A percentile compares a stretch with the other conserved stretches of the same genome.
These are phyloP conservation scores for Colletotrichum cuscutae DNA, from an alignment of 2,329 filamentous ascomycete species.

Conservation along the genomic window DNA sequence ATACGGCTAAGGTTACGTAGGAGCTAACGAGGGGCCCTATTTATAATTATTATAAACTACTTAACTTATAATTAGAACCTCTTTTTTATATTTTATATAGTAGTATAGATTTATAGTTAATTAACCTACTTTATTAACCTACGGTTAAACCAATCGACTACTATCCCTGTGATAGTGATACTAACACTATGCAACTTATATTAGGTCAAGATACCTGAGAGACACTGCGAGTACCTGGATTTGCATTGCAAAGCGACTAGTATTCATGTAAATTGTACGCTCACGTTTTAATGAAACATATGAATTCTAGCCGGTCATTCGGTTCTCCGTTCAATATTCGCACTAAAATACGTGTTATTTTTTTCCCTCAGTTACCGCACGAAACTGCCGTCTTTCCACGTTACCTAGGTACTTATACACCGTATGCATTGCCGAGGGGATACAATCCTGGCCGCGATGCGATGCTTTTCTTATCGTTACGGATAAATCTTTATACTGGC, in stretches of 20 bases:
- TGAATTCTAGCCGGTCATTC: not conserved
- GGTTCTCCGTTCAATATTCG: not conserved
- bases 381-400: not conserved
- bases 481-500: not conserved
- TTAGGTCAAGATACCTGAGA: not conserved
- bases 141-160: too few species aligned
- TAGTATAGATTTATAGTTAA: too few species aligned
- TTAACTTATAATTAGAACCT: too few species aligned
- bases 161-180: too few species aligned
- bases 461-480: not conserved
- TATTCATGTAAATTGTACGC: not conserved
- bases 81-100: too few species aligned
- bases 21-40: too few species aligned
- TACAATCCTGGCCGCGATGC: not conserved
- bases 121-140: too few species aligned
- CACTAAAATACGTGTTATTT: too few species aligned
- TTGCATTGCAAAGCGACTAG: not conserved
- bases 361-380: not conserved
- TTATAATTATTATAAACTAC: too few species aligned
- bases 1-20: too few species aligned
- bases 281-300: not conserved
- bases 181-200: not conserved
- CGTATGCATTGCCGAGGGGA: not conserved
- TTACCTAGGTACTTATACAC: too few species aligned
- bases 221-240: not conserved